phyloP scores from a whole-genome alignment of 1,284 basidiomycete species.

The Heterobasidion irregulare region DNA sequence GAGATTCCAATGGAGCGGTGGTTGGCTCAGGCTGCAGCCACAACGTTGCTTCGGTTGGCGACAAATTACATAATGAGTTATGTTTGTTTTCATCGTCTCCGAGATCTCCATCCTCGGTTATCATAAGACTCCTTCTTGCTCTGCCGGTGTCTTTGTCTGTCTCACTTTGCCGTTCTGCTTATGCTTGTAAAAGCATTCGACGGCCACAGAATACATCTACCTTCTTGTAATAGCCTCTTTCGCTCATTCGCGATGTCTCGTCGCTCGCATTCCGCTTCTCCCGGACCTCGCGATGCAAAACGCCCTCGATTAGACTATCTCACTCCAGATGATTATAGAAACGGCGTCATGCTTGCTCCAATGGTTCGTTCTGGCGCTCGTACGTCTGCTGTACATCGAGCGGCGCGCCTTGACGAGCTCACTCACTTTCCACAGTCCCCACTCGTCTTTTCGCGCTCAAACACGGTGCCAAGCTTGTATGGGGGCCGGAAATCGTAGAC shows the following conservation, averaged over 20 bases:
- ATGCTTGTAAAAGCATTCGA: neutral
- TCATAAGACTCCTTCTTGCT: too few relatives aligned
- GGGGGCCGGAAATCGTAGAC: slow-evolving; percentile 97
- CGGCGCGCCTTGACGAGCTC: neutral
- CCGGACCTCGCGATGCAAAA: slow-evolving; percentile 39
- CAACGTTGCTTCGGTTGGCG: too few relatives aligned
- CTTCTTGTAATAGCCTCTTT: neutral
- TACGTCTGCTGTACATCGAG: slow-evolving; percentile 30
- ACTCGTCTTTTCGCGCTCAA: slow-evolving; percentile 84
- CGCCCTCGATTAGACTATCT: slow-evolving; percentile 47
- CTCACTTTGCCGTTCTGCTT: neutral
- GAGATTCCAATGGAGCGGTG: too few relatives aligned
- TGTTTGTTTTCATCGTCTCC: too few relatives aligned
- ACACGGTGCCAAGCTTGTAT: slow-evolving; percentile 91
- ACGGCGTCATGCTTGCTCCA: slow-evolving; percentile 85
- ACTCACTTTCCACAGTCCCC: slow-evolving; percentile 43
- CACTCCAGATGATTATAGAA: slow-evolving; percentile 60
- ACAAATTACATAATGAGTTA: too few relatives aligned
- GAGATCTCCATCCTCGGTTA: too few relatives aligned
- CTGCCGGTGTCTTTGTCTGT: neutral
- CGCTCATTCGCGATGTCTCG: slow-evolving; percentile 35
- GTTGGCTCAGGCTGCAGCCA: too few relatives aligned
- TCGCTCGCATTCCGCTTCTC: slow-evolving; percentile 42
- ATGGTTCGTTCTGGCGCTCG: slow-evolving; percentile 92
- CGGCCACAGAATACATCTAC: neutral